These are phyloP conservation scores for Dentipellis sp. DNA, from an alignment of 768 basidiomycete species.

Conservation along the genomic window DNA sequence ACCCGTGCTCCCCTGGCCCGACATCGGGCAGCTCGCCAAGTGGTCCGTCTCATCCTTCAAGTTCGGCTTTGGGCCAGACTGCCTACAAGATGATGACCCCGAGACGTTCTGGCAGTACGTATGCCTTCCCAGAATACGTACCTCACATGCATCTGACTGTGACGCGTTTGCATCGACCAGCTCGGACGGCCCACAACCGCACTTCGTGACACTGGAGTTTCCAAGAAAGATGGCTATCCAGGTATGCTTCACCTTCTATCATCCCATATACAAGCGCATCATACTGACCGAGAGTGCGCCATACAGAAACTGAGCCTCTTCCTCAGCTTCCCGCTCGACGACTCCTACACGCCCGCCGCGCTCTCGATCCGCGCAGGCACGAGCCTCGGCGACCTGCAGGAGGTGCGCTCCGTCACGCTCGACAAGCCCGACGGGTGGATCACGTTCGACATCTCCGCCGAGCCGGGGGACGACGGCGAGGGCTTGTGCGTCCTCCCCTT, in stretches of 20 bases:
- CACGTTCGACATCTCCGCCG: conserved; percentile 75
- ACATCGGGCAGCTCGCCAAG: conserved; percentile 80
- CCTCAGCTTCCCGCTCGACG: conserved; percentile 76
- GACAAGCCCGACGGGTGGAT: conserved; percentile 95
- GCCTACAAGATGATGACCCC: conserved; percentile 78
- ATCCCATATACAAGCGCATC: too few species aligned
- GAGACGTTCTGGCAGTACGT: conserved; percentile 98
- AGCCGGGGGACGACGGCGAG: conserved; percentile 69
- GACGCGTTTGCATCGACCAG: conserved; percentile 25
- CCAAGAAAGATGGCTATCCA: conserved; percentile 83
- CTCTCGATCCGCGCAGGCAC: conserved; percentile 90
- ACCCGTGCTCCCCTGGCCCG: conserved; percentile 60
- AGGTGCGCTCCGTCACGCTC: conserved; percentile 75
- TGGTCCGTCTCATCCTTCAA: conserved; percentile 98
- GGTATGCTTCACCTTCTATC: too few species aligned
- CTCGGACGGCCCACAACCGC: conserved; percentile 94
- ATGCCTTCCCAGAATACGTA: background rate
- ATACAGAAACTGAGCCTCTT: conserved; percentile 78
- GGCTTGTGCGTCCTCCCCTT: conserved; percentile 48
- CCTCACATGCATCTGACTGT: too few species aligned
- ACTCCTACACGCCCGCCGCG: conserved; percentile 94
- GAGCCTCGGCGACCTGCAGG: conserved; percentile 84
- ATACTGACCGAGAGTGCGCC: background rate
- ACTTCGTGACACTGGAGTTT: conserved; percentile 92
- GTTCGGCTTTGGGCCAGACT: conserved; percentile 93